These are phyloP conservation scores for Collybia sp. DNA, from an alignment of 768 basidiomycete genomes.

Conservation along the genomic window DNA sequence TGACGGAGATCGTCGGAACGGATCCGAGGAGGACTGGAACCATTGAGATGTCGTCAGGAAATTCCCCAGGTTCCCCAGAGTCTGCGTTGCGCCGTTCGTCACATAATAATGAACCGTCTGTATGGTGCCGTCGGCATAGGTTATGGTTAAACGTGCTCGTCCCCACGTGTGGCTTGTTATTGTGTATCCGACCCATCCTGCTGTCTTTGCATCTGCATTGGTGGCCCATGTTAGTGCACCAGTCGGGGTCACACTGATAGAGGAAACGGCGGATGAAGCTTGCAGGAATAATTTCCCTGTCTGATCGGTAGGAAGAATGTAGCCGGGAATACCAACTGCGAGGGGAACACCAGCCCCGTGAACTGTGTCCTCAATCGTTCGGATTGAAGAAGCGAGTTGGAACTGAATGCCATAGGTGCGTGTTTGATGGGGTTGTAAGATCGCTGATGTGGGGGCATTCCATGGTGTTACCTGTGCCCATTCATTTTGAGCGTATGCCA, in stretches of 20 bases:
- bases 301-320: conserved; percentile 45
- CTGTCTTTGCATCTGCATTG: conserved; percentile 36
- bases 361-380: conserved; percentile 41
- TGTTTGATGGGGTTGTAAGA: conserved; percentile 39
- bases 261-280: conserved; percentile 34
- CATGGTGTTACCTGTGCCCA: conserved; percentile 48
- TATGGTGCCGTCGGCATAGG: conserved; percentile 43
- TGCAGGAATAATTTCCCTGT: conserved; percentile 47
- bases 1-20: conserved; percentile 48
- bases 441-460: conserved; percentile 47
- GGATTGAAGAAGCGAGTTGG: conserved; percentile 43
- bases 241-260: conserved; percentile 37
- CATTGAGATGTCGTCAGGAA: conserved; percentile 53
- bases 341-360: conserved; percentile 37
- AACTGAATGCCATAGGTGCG: conserved; percentile 53
- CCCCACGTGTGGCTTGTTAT: conserved; percentile 42
- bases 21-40: conserved; percentile 44
- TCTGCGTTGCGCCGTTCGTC: conserved; percentile 39
- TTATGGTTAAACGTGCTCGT: conserved; percentile 42
- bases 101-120: conserved; percentile 52
- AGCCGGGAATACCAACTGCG: conserved; percentile 49
- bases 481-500: conserved; percentile 52
- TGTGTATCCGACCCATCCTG: conserved; percentile 42
- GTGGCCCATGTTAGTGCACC: conserved; percentile 41
- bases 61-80: conserved; percentile 43